These are phyloP conservation scores for Nakazawaea populi DNA, from an alignment of 805 yeast genomes.

Conservation along the genomic window DNA sequence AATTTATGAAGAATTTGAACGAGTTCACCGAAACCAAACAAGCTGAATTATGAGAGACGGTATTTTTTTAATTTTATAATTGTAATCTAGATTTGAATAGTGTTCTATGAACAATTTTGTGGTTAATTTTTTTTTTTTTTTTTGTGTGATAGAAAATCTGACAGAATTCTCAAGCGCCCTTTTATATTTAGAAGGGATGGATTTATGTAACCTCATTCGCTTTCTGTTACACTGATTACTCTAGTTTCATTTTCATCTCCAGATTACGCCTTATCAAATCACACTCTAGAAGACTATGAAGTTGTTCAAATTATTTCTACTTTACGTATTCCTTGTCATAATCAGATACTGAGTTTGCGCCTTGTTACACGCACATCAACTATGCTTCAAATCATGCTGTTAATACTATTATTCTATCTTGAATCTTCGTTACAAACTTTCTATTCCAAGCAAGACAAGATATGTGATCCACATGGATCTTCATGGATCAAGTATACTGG, in stretches of 20 bases:
- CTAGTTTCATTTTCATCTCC: not conserved
- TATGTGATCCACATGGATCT: conserved; percentile 28
- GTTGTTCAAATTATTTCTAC: conserved; percentile 2
- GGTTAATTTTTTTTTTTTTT: no score
- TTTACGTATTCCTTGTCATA: conserved; percentile 15
- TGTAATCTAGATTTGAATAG: not conserved
- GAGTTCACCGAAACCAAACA: conserved; percentile 10
- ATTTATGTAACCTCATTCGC: not conserved
- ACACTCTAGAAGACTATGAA: not conserved
- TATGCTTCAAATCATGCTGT: no score
- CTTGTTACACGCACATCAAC: no score
- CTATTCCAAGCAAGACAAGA: conserved; percentile 21
- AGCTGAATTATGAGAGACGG: not conserved
- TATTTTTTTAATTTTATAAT: not conserved
- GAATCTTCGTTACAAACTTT: not conserved
- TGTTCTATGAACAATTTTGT: no score
- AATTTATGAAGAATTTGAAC: conserved; percentile 22
- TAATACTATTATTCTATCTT: not conserved
- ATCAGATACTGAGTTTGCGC: conserved; percentile 13
- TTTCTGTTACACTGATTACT: not conserved
- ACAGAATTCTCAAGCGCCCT: no score
- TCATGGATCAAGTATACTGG: conserved; percentile 43
- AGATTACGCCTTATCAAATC: no score
- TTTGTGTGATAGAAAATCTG: no score
- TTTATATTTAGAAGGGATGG: no score